These are phyloP conservation scores for Coriaria nepalensis DNA, from an alignment of 306 rosid species.

Conservation along the genomic window DNA sequence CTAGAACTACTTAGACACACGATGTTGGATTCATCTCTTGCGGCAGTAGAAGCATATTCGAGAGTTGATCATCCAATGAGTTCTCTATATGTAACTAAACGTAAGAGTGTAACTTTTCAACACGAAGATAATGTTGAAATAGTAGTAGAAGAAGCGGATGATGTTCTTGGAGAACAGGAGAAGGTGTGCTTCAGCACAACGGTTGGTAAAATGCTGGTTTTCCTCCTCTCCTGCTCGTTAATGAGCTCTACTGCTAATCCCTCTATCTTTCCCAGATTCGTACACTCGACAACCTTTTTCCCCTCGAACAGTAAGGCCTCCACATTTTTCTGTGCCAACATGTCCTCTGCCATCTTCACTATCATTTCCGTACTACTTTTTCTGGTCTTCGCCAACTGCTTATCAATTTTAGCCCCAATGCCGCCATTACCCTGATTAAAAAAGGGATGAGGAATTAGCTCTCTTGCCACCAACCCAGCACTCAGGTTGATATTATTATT, in stretches of 20 bases:
- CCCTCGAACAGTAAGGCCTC: slow-evolving; percentile 67
- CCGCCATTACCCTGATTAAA: slow-evolving; percentile 44
- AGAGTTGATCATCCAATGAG: too few species aligned
- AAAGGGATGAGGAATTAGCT: too few species aligned
- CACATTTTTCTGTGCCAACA: slow-evolving; percentile 63
- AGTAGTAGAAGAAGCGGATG: slow-evolving; percentile 55
- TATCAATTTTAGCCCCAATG: slow-evolving; percentile 13
- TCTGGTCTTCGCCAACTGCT: slow-evolving; percentile 6
- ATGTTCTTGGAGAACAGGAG: slow-evolving; percentile 66
- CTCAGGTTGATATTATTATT: too few species aligned
- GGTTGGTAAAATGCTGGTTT: slow-evolving; percentile 45
- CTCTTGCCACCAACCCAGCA: too few species aligned
- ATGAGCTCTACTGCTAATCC: slow-evolving; percentile 48
- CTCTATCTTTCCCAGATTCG: slow-evolving; percentile 59
- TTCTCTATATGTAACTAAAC: too few species aligned
- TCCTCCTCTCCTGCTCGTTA: slow-evolving; percentile 68
- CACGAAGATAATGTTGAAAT: slow-evolving; percentile 54
- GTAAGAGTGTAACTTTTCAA: too few species aligned
- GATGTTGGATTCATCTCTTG: too few species aligned
- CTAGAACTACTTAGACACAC: too few species aligned
- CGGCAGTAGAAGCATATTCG: too few species aligned
- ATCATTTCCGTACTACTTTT: slow-evolving; percentile 13
- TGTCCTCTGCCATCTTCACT: slow-evolving; percentile 35
- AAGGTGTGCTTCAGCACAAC: slow-evolving; percentile 58
- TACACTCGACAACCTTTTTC: slow-evolving; percentile 45